phyloP scores from a whole-genome alignment of 2,329 filamentous ascomycete species.

The Trichoderma harzianum region DNA sequence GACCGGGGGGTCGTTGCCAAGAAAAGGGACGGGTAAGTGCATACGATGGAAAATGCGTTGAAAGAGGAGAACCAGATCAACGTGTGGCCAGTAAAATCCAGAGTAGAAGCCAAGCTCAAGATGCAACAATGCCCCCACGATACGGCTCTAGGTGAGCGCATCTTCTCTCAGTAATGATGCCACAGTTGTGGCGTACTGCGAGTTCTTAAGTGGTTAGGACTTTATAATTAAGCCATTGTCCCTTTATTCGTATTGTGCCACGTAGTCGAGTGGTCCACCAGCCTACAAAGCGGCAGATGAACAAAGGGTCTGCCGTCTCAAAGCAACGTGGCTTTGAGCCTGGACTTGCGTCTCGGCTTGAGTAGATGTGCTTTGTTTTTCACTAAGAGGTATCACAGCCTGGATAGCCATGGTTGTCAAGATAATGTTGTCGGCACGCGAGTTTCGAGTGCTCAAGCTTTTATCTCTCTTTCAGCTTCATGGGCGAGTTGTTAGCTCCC shows the following conservation, averaged over 20 bases:
- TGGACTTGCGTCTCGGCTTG: not conserved
- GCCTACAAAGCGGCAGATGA: not conserved
- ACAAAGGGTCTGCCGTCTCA: not conserved
- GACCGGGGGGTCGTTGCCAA: conserved; percentile 25
- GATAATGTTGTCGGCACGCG: conserved; percentile 10
- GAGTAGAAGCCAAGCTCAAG: not conserved
- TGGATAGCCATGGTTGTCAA: conserved; percentile 13
- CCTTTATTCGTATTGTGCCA: not conserved
- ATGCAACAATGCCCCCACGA: not conserved
- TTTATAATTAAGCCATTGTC: not conserved
- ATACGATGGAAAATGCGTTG: conserved; percentile 22
- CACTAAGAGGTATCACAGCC: conserved; percentile 13
- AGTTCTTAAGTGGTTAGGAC: not conserved
- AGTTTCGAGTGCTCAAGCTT: not conserved
- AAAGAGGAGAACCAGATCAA: conserved; percentile 2
- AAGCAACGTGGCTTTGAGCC: not conserved
- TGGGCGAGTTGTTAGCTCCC: not conserved
- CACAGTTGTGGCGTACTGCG: not conserved
- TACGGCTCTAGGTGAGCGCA: not conserved
- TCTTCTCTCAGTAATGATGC: not conserved
- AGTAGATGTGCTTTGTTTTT: not conserved
- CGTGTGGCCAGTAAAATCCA: not conserved
- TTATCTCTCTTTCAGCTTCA: conserved; percentile 1
- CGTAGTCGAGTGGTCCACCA: not conserved
- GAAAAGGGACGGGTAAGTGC: conserved; percentile 27